Conservation (phyloP, 176 grass and related monocot genomes). For the Puccinellia tenuiflora region DNA sequence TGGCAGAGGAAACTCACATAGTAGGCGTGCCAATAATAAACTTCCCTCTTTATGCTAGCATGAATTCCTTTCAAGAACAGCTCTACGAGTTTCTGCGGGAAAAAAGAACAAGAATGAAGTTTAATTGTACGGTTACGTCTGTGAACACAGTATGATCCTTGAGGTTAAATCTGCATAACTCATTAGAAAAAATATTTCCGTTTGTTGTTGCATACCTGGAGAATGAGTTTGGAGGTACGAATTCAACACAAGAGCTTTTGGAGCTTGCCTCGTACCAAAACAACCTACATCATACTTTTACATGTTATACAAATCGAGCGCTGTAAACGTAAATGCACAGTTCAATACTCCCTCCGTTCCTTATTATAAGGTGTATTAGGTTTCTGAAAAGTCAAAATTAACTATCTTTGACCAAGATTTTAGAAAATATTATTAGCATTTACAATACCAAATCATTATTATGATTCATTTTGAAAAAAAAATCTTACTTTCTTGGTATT, state of each 20-base stretch:
- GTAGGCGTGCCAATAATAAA: conserved; percentile 70
- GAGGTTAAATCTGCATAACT: conserved; percentile 4
- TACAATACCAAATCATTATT: no score
- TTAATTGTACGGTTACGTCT: background rate
- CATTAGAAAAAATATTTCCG: background rate
- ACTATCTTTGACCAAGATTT: no score
- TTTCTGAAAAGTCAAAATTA: no score
- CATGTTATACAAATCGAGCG: conserved; percentile 9
- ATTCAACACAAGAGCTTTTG: conserved; percentile 77
- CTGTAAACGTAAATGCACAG: background rate
- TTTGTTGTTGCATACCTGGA: conserved; percentile 44
- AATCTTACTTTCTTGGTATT: no score
- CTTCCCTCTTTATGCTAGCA: conserved; percentile 36
- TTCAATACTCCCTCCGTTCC: no score
- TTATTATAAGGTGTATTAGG: no score
- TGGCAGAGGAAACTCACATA: conserved; percentile 44
- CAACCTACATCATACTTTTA: conserved; percentile 34
- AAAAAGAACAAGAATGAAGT: conserved; percentile 14
- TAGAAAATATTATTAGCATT: no score
- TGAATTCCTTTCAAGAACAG: conserved; percentile 61
- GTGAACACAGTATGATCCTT: background rate
- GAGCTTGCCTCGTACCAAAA: conserved; percentile 53
- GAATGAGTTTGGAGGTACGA: conserved; percentile 62
- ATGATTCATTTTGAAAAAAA: no score
- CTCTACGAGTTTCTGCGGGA: conserved; percentile 50